These are phyloP conservation scores for Dothideomycetes sp. DNA, from an alignment of 2,329 filamentous ascomycete genomes.

Conservation along the genomic window DNA sequence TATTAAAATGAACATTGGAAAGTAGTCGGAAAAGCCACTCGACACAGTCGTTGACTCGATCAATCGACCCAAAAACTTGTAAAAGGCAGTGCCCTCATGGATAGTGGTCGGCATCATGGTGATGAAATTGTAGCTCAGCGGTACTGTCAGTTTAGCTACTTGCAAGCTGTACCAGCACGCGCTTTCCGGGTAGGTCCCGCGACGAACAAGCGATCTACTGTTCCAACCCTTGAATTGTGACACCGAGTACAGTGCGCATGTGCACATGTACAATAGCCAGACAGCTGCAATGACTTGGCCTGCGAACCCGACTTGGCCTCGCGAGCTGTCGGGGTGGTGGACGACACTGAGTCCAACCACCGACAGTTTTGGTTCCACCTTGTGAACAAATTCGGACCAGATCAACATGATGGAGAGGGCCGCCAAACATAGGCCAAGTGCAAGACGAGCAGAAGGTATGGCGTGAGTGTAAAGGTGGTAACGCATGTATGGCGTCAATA, in stretches of 20 bases:
- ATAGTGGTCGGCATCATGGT: conserved; percentile 69
- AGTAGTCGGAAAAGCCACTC: conserved; percentile 74
- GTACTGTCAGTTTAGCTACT: conserved; percentile 84
- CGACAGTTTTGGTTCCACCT: conserved; percentile 66
- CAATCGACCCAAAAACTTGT: conserved; percentile 69
- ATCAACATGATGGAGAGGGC: conserved; percentile 72
- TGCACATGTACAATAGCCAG: conserved; percentile 96
- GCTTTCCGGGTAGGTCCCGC: conserved; percentile 85
- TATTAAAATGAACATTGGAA: conserved; percentile 77
- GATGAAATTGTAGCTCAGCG: conserved; percentile 90
- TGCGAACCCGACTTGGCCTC: conserved; percentile 70
- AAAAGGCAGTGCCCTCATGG: conserved; percentile 72
- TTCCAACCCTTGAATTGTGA: conserved; percentile 97
- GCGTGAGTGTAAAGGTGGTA: conserved; percentile 67
- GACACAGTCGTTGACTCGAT: conserved; percentile 78
- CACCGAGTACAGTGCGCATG: conserved; percentile 75
- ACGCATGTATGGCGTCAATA: conserved; percentile 72
- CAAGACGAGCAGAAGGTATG: conserved; percentile 56
- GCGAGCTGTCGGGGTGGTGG: conserved; percentile 61
- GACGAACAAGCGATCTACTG: conserved; percentile 75
- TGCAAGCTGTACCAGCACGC: conserved; percentile 95
- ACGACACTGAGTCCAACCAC: conserved; percentile 57
- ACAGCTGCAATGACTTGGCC: conserved; percentile 73
- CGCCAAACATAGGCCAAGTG: conserved; percentile 56
- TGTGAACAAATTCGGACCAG: conserved; percentile 88